These are phyloP conservation scores for Dinochytrium kinnereticum DNA, from an alignment of 371 early-diverging fungal genomes.

Conservation along the genomic window DNA sequence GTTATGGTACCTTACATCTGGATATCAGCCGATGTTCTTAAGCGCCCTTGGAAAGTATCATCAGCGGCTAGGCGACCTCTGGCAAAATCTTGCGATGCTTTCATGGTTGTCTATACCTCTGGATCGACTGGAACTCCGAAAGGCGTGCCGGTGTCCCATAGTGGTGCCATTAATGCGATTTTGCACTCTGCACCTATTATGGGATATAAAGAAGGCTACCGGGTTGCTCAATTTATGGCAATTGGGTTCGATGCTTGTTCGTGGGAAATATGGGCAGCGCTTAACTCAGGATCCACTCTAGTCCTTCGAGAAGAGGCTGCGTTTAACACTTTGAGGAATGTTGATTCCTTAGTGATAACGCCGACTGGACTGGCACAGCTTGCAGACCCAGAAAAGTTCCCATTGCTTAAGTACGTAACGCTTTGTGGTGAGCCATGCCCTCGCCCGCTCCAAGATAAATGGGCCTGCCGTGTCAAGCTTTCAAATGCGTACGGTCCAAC, in stretches of 20 bases:
- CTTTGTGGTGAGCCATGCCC: slow-evolving; percentile 33
- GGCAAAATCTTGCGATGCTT: not conserved
- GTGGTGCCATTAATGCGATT: slow-evolving; percentile 16
- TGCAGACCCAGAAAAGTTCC: slow-evolving; percentile 18
- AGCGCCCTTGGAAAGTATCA: not conserved
- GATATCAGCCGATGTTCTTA: not conserved
- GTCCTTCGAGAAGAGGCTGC: slow-evolving; percentile 11
- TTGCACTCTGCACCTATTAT: not conserved
- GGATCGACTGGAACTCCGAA: slow-evolving; percentile 60
- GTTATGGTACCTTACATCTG: not conserved
- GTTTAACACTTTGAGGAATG: slow-evolving; percentile 6
- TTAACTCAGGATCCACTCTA: slow-evolving; percentile 15
- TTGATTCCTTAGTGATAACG: slow-evolving; percentile 22
- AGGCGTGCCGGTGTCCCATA: slow-evolving; percentile 53
- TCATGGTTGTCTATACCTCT: slow-evolving; percentile 49
- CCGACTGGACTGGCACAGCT: slow-evolving; percentile 33
- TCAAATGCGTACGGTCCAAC: slow-evolving; percentile 46
- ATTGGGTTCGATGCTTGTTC: slow-evolving; percentile 21
- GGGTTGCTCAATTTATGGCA: slow-evolving; percentile 18
- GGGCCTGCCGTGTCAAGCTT: slow-evolving; percentile 22
- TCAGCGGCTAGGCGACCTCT: not conserved
- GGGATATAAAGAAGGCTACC: not conserved
- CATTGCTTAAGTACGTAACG: slow-evolving; percentile 21
- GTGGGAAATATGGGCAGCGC: slow-evolving; percentile 16
- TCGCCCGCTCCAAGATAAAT: slow-evolving; percentile 32